Conservation (phyloP, 495 filamentous ascomycete species). For the Geoglossum glabrum region DNA sequence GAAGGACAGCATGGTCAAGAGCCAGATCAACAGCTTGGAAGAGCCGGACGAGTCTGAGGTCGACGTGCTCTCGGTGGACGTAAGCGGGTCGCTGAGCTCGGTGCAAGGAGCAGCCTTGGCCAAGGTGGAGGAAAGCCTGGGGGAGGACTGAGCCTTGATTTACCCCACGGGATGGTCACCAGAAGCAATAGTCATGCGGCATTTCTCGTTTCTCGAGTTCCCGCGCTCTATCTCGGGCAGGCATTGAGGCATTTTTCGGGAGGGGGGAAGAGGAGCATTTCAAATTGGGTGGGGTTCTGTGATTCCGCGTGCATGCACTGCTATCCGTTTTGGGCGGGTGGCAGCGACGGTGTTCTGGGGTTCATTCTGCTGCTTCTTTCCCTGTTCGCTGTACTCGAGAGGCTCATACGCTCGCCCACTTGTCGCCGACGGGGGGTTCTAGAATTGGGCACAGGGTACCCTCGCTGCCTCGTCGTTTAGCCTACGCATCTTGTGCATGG, state of each 20-base stretch:
- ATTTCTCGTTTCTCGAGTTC: neutral
- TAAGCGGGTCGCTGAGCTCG: constrained; percentile 37
- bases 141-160: constrained; percentile 7
- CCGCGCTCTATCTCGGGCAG: neutral
- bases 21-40: constrained; percentile 72
- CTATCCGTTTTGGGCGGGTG: neutral
- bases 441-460: neutral
- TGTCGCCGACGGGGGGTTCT: neutral
- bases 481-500: neutral
- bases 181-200: neutral
- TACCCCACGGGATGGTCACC: neutral
- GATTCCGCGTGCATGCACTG: neutral
- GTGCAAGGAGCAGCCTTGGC: constrained; percentile 46
- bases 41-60: constrained; percentile 55
- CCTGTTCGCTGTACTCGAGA: neutral
- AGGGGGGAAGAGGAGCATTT: neutral
- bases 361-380: neutral
- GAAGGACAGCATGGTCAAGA: constrained; percentile 93
- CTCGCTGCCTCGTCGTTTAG: neutral
- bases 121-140: constrained; percentile 23
- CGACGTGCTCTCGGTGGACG: constrained; percentile 73
- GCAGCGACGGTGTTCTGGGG: neutral
- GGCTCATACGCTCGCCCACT: too few species aligned
- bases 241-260: neutral
- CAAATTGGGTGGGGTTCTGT: neutral